These are phyloP conservation scores for Erythrobasidium hasegawianum DNA, from an alignment of 1,284 basidiomycete genomes.

Conservation along the genomic window DNA sequence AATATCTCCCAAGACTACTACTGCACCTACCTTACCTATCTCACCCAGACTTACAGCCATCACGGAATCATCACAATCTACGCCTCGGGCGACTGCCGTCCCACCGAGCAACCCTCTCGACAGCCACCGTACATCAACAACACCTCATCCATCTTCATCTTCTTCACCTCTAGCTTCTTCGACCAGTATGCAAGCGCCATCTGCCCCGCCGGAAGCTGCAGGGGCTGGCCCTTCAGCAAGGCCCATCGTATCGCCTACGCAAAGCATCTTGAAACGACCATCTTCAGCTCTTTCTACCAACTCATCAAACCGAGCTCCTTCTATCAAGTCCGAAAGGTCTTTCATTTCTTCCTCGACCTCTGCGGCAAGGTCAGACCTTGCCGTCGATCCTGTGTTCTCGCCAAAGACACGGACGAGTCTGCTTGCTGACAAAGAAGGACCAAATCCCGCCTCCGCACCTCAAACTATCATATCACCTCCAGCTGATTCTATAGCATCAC, in stretches of 20 bases:
- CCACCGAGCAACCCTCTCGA: no score
- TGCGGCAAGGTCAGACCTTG: conserved; percentile 1
- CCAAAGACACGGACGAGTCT: not conserved
- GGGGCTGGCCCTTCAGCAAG: no score
- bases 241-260: not conserved
- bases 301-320: conserved; percentile 9
- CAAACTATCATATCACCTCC: not conserved
- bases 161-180: no score
- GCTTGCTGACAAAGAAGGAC: not conserved
- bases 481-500: not conserved
- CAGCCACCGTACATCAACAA: no score
- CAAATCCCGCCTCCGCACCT: not conserved
- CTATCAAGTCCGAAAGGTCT: conserved; percentile 20
- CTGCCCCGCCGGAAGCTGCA: no score
- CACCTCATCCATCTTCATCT: no score
- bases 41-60: no score
- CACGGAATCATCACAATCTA: no score
- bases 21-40: no score
- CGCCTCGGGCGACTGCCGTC: no score
- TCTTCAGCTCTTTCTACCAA: not conserved
- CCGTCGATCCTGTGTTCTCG: conserved; percentile 20
- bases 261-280: not conserved
- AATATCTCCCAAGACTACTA: no score
- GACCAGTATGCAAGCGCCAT: no score
- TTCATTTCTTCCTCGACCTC: conserved; percentile 8